Evolutionary conservation across 345 rosid genomes (phyloP).

Genomic region (Citrus trifoliata): DNA sequence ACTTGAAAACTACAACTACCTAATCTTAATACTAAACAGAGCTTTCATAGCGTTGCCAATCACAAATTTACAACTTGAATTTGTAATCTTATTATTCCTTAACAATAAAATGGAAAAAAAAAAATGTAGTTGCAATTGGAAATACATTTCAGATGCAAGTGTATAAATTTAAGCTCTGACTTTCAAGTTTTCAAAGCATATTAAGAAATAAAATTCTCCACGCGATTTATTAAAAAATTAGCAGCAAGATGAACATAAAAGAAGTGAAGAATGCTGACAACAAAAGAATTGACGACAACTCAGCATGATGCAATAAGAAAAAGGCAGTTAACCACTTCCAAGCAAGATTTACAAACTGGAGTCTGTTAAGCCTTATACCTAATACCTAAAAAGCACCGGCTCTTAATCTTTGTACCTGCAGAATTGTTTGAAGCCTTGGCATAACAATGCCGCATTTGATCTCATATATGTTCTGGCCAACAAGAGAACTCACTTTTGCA

Average conservation of each 20-base stretch:
- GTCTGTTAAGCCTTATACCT: no score
- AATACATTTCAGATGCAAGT: neutral
- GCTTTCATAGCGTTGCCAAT: no score
- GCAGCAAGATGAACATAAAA: neutral
- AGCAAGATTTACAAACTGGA: neutral
- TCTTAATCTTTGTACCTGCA: neutral
- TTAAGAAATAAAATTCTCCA: neutral
- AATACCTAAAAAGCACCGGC: neutral
- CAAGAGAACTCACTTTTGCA: neutral
- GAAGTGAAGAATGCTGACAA: neutral
- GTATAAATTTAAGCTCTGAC: neutral
- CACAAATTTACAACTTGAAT: no score
- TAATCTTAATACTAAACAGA: no score
- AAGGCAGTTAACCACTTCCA: no score
- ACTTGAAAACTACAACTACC: no score
- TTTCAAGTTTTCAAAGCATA: neutral
- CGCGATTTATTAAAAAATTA: neutral
- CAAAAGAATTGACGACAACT: neutral
- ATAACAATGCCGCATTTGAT: neutral
- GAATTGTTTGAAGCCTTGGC: neutral
- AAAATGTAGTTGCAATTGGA: neutral
- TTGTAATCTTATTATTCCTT: no score
- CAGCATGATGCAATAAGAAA: no score
- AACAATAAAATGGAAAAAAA: no score
- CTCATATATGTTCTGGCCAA: neutral